A percentile compares a stretch with the other conserved stretches of the same genome.
Evolutionary conservation across 129 eudicot genomes (phyloP).

Genomic region (Solidago caesia): DNA sequence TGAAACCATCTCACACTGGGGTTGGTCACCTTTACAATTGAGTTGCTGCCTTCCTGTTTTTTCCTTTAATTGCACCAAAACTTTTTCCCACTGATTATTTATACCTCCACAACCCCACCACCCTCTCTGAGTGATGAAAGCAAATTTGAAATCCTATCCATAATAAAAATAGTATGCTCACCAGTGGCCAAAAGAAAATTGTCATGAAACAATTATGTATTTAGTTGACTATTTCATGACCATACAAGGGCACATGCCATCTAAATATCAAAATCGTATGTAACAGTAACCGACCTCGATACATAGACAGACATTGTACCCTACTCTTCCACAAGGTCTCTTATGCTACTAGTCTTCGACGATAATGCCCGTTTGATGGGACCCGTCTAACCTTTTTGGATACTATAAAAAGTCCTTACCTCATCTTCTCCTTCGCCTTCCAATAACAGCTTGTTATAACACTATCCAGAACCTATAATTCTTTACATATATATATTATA

Average conservation of each 20-base stretch:
- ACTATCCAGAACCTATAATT: conserved; percentile 1
- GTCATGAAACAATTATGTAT: conserved; percentile 27
- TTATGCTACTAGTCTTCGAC: conserved; percentile 16
- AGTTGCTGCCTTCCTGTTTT: conserved; percentile 34
- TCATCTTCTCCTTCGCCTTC: conserved; percentile 51
- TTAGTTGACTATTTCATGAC: conserved; percentile 33
- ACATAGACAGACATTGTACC: conserved; percentile 8
- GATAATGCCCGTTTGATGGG: conserved; percentile 33
- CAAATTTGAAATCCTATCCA: conserved; percentile 36
- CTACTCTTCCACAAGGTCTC: conserved; percentile 21
- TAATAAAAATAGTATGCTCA: conserved; percentile 30
- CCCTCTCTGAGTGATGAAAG: conserved; percentile 35
- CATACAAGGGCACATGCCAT: conserved; percentile 28
- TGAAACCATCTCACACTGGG: conserved; percentile 21
- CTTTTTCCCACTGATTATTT: conserved; percentile 23
- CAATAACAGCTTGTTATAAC: conserved; percentile 30
- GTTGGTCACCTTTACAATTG: conserved; percentile 26
- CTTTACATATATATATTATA: conserved; percentile 21
- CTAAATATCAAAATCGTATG: conserved; percentile 4
- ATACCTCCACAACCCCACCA: conserved; percentile 30
- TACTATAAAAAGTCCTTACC: conserved; percentile 67
- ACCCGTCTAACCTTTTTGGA: conserved; percentile 45
- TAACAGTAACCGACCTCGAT: background rate
- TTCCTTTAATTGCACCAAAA: conserved; percentile 27
- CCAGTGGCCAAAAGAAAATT: conserved; percentile 28